Base-by-base conservation (phyloP, 352 stramenopile species). In the Globisporangium cederbergense region DNA sequence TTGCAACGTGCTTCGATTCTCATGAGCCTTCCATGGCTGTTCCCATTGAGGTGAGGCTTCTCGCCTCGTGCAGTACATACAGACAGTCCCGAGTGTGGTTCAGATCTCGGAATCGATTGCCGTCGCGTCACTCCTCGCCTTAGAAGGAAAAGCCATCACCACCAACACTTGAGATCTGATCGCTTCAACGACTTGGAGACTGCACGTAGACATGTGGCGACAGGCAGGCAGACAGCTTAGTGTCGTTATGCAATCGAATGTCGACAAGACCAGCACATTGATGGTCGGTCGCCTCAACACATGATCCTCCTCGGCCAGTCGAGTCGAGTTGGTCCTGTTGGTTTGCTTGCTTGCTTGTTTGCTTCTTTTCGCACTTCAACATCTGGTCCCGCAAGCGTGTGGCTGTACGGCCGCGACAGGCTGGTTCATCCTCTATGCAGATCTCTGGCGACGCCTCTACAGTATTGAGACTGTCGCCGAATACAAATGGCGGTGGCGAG, bases 201-300 rank as follows among this genome's bases (percentile, higher is more conserved):
- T 38, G 34, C 4, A 38, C 4, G 34, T 38, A 38, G 34, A 38
- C 34, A 38, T 9, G 34, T 38, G 22, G 22, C 22, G 22, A 25
- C 22, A 25, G 34, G 34, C 4, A 6, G 34, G 34, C 8, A 38
- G 34, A 9, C 8, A 38, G 34, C 34, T 38, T 38, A 9, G 34
- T 53, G 47, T 53, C 47, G 47, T 25, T 53, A 5, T 53, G 47
- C 22, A 53, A 53, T 53, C 47, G 47, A 53, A 53, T n/a, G 47
- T 53, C 47, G 47, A 53, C 47, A 10, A 32, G 2, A 10, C 22
- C 22, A n/a, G 42, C 42, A 14, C n/a, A 53, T 53, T 38, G 8
- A 3, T 38, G 47, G 47, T 53, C 22, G 47, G 20, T 53, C 47
- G 47, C 47, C 30, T 9, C 47, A 53, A n/a, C 20, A 53, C 47